Evolutionary conservation across 495 filamentous ascomycete species (phyloP).

Genomic region (Aspergillus ellipticus): DNA sequence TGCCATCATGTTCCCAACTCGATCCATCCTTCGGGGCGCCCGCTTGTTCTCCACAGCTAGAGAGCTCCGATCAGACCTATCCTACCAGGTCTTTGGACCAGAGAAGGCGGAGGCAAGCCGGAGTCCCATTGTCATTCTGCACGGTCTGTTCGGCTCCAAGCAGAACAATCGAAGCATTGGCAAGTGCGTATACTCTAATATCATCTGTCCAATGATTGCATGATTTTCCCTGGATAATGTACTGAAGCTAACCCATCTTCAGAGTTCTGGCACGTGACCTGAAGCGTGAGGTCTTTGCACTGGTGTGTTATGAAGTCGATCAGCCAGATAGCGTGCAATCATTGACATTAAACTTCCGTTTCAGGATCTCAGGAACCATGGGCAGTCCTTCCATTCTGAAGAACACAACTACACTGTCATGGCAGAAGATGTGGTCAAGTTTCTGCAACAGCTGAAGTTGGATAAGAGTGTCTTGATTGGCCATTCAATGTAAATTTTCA

Average conservation of each 20-base stretch:
- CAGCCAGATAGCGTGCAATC: neutral
- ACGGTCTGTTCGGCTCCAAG: conserved; percentile 94
- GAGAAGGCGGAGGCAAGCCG: conserved; percentile 31
- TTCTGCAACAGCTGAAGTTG: conserved; percentile 72
- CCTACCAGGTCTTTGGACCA: conserved; percentile 42
- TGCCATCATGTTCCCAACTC: conserved; percentile 21
- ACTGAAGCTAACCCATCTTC: conserved; percentile 16
- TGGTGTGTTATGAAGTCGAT: conserved; percentile 52
- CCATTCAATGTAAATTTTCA: conserved; percentile 76
- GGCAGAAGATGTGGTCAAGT: conserved; percentile 80
- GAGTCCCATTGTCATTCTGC: conserved; percentile 80
- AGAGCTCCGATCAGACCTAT: conserved; percentile 27
- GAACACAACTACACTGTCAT: conserved; percentile 81
- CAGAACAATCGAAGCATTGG: conserved; percentile 94
- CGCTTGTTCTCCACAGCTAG: conserved; percentile 38
- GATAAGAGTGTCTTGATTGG: conserved; percentile 74
- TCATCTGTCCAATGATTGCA: neutral
- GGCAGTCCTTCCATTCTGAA: conserved; percentile 74
- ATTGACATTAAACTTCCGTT: neutral
- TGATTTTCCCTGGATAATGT: neutral
- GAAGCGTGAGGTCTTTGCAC: conserved; percentile 73
- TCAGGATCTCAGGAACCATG: conserved; percentile 93
- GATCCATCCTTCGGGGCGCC: conserved; percentile 19
- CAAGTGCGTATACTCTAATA: conserved; percentile 63
- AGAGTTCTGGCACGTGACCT: conserved; percentile 82